Evolutionary conservation across 202 grass and related monocot genomes (phyloP), one percentile per base, ranked within the genome.

Genomic region (Cymbopogon flexuosus): DNA sequence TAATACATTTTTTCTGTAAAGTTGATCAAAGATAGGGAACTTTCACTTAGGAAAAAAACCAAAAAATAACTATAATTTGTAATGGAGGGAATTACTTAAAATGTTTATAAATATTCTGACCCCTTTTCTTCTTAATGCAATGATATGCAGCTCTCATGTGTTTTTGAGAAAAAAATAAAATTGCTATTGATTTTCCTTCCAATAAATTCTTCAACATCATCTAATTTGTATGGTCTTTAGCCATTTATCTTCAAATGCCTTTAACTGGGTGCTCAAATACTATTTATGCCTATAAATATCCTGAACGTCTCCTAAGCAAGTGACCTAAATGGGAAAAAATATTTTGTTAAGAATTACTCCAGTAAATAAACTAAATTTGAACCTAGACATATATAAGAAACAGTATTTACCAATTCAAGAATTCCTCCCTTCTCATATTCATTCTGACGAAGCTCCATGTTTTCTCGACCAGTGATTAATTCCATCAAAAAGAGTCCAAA

Each of bases 401-500:
- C 8, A 35, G 14, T 41, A 85, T 63, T 84, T 88, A 97, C 94
- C 85, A 79, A 86, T 41, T 91, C 86, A 89, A 82, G 19, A 70
- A 94, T 85, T 67, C 85, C 91, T 75, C 94, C 89, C 18, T 94
- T 85, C 74, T 84, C 31, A 49, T 86, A 84, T 37, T 89, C 91
- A 14, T 87, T 21, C 31, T 83, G 61, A 68, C 51, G 58, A 52
- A 94, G 73, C 65, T 92, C 91, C 68, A 92, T n/a, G 0, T 79
- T 85, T 46, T 63, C 90, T 42, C 86, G 88, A 45, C 94, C 94
- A 7, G 91, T 94, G 35, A 97, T 83, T 76, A 94, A 70, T 86
- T 97, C 94, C 0, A 94, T 79, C 75, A 94, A 49, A 8, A 97
- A 46, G 66, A 94, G 81, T n/a, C 94, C 94, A 82, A 92, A 97